These are phyloP conservation scores for Onygenales sp. DNA, from an alignment of 2,329 filamentous ascomycete genomes.

Conservation along the genomic window DNA sequence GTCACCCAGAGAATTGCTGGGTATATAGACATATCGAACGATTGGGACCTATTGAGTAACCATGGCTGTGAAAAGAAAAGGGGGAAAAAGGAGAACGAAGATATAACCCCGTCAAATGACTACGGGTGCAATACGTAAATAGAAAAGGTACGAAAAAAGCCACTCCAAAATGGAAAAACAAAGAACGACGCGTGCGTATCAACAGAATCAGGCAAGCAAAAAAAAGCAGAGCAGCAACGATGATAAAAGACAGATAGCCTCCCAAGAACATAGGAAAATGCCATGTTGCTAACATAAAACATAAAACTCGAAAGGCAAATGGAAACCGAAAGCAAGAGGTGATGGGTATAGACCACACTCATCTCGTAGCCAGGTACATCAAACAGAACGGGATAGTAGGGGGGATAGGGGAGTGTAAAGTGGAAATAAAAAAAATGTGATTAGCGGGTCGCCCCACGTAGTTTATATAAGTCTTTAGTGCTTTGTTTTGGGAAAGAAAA, in stretches of 20 bases:
- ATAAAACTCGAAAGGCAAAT: slow-evolving; percentile 5
- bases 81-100: too few relatives aligned
- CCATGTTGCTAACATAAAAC: slow-evolving; percentile 2
- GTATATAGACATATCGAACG: too few relatives aligned
- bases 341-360: too few relatives aligned
- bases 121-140: too few relatives aligned
- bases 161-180: too few relatives aligned
- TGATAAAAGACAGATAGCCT: neutral
- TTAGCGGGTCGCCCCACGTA: slow-evolving; percentile 17
- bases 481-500: slow-evolving; percentile 5
- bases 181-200: too few relatives aligned
- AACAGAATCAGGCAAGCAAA: neutral
- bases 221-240: neutral
- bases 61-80: too few relatives aligned
- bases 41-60: too few relatives aligned
- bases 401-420: slow-evolving; percentile 1
- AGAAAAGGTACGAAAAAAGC: too few relatives aligned
- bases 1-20: too few relatives aligned
- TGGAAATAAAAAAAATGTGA: slow-evolving; percentile 4
- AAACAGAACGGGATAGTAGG: slow-evolving; percentile 6
- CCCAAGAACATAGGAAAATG: slow-evolving; percentile 1
- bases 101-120: too few relatives aligned
- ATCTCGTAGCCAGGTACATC: neutral
- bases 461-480: slow-evolving; percentile 18
- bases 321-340: slow-evolving; percentile 9